Conservation (phyloP, 345 rosid species). For the Kandelia obovata region DNA sequence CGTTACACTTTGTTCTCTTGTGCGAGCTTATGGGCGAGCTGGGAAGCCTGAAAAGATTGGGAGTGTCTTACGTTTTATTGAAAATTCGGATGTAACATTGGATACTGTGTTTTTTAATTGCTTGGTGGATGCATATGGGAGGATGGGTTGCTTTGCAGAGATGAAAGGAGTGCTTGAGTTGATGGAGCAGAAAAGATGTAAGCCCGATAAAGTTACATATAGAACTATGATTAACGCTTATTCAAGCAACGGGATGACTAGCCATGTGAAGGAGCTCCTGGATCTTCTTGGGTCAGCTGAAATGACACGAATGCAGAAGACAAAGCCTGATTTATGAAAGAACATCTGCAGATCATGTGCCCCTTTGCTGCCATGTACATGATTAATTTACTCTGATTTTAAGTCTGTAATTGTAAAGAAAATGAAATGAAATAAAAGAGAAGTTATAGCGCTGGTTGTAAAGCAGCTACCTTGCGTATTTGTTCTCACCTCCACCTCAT, state of each 20-base stretch:
- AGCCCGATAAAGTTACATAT: conserved; percentile 74
- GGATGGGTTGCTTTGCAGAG: conserved; percentile 75
- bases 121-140: conserved; percentile 86
- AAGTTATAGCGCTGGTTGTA: too few species aligned
- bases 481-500: too few species aligned
- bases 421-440: too few species aligned
- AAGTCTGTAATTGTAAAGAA: too few species aligned
- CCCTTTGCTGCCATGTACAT: background rate
- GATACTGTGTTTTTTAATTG: conserved; percentile 85
- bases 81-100: conserved; percentile 67
- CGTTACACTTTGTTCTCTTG: conserved; percentile 81
- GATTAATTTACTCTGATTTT: too few species aligned
- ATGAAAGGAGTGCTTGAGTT: conserved; percentile 76
- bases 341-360: conserved; percentile 18
- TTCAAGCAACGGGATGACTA: conserved; percentile 56
- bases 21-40: conserved; percentile 75
- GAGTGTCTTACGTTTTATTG: conserved; percentile 66
- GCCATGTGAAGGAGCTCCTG: conserved; percentile 59
- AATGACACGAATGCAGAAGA: conserved; percentile 26
- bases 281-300: conserved; percentile 35
- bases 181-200: conserved; percentile 66
- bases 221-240: conserved; percentile 86
- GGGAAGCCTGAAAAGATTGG: conserved; percentile 63
- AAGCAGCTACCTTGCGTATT: too few species aligned
- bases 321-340: conserved; percentile 52